Evolutionary conservation across 2,329 filamentous ascomycete species (phyloP).

Genomic region (Celoporthe dispersa): DNA sequence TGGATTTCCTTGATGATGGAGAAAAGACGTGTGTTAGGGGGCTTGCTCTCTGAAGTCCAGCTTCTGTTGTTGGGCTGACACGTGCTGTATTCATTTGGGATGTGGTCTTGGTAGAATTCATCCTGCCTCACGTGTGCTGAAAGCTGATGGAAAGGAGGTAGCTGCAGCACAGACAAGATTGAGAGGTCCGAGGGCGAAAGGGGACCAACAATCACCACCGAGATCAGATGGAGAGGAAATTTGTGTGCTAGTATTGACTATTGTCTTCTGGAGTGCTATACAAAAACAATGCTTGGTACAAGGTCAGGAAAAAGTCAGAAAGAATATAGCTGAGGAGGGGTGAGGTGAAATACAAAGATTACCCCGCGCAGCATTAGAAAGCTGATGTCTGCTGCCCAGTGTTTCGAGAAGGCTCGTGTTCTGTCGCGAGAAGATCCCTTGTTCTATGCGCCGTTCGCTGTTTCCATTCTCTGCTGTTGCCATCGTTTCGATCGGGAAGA

Average conservation of each 20-base stretch:
- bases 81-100: background rate
- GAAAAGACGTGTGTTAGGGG: background rate
- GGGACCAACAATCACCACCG: background rate
- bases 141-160: background rate
- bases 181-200: background rate
- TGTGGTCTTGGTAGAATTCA: background rate
- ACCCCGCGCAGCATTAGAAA: background rate
- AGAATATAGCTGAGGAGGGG: background rate
- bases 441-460: background rate
- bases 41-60: background rate
- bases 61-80: background rate
- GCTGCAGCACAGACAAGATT: background rate
- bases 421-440: background rate
- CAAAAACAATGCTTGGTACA: conserved; percentile 2
- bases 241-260: background rate
- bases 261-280: background rate
- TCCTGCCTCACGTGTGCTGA: background rate
- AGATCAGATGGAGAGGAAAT: background rate
- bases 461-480: background rate
- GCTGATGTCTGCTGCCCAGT: background rate
- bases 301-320: background rate
- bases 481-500: background rate
- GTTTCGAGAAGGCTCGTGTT: background rate
- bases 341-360: background rate
- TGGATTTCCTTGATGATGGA: background rate